phyloP scores from a whole-genome alignment of 768 basidiomycete genomes.

The Tulasnella sp. region DNA sequence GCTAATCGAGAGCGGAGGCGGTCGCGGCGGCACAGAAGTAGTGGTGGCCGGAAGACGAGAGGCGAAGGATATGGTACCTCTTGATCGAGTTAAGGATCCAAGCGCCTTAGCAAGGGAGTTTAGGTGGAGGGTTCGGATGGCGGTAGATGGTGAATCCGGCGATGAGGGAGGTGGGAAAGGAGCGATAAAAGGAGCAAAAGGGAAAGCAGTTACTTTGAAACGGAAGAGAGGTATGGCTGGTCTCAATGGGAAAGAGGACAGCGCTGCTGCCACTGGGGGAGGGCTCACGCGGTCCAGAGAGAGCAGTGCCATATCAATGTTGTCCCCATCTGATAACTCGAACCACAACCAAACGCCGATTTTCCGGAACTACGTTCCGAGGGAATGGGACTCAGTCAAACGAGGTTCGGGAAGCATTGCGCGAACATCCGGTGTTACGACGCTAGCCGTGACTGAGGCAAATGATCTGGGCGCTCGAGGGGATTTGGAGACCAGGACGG shows the following conservation, averaged over 20 bases:
- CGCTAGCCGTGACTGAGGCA: slow-evolving; percentile 14
- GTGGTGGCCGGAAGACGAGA: slow-evolving; percentile 63
- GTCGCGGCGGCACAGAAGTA: slow-evolving; percentile 62
- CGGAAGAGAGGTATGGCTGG: background rate
- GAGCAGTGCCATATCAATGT: background rate
- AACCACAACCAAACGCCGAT: background rate
- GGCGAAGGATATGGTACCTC: slow-evolving; percentile 69
- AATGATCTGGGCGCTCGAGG: background rate
- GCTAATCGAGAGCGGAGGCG: slow-evolving; percentile 57
- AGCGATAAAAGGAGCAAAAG: background rate
- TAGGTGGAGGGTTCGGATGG: slow-evolving; percentile 59
- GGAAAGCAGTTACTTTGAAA: background rate
- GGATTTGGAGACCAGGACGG: slow-evolving; percentile 2
- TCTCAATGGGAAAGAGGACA: background rate
- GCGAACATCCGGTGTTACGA: slow-evolving; percentile 27
- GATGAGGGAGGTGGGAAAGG: slow-evolving; percentile 16
- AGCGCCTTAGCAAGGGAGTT: slow-evolving; percentile 73
- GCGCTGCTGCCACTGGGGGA: background rate
- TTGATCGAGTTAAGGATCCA: slow-evolving; percentile 73
- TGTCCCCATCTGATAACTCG: background rate
- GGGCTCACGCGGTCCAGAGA: background rate
- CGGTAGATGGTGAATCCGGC: slow-evolving; percentile 22
- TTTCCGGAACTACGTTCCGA: slow-evolving; percentile 15
- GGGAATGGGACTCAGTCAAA: slow-evolving; percentile 24
- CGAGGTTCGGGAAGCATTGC: slow-evolving; percentile 28